Evolutionary conservation across 352 stramenopile genomes (phyloP).

Genomic region (Phytophthora cryptogea): DNA sequence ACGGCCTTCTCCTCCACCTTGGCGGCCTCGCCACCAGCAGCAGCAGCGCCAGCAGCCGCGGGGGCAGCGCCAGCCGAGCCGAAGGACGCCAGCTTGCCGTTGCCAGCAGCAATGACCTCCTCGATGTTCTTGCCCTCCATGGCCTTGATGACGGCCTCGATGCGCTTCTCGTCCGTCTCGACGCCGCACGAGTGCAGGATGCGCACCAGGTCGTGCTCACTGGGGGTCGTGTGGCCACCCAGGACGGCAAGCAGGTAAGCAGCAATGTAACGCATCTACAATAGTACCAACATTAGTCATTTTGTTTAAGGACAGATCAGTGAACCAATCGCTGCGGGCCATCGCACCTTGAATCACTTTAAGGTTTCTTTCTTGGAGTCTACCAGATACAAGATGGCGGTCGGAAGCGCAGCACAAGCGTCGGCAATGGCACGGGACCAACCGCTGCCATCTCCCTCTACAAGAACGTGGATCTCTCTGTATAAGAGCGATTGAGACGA

Average conservation of each 20-base stretch:
- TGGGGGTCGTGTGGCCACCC: conserved; percentile 90
- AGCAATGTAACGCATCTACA: conserved; percentile 97
- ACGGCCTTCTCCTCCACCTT: conserved; percentile 73
- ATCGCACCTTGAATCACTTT: conserved; percentile 92
- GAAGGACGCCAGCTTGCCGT: conserved; percentile 84
- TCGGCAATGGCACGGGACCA: conserved; percentile 40
- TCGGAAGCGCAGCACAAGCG: conserved; percentile 16
- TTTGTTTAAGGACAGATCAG: too few relatives aligned
- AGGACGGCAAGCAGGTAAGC: conserved; percentile 96
- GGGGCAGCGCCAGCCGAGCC: conserved; percentile 62
- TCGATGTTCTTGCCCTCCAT: conserved; percentile 86
- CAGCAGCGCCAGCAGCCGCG: conserved; percentile 54
- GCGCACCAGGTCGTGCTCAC: conserved; percentile 89
- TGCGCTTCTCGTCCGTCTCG: conserved; percentile 80
- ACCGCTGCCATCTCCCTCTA: conserved; percentile 51
- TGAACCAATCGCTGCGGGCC: neutral
- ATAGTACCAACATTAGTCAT: conserved; percentile 17
- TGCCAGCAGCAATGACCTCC: conserved; percentile 82
- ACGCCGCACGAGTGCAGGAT: conserved; percentile 92
- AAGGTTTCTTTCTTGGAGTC: conserved; percentile 82
- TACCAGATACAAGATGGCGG: conserved; percentile 90
- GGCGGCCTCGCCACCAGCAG: conserved; percentile 46
- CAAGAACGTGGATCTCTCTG: conserved; percentile 23
- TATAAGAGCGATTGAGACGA: conserved; percentile 8
- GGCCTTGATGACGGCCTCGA: conserved; percentile 78